Evolutionary conservation across 768 basidiomycete species (phyloP), one percentile per base, ranked within the genome.

Genomic region (Amanita exitialis): DNA sequence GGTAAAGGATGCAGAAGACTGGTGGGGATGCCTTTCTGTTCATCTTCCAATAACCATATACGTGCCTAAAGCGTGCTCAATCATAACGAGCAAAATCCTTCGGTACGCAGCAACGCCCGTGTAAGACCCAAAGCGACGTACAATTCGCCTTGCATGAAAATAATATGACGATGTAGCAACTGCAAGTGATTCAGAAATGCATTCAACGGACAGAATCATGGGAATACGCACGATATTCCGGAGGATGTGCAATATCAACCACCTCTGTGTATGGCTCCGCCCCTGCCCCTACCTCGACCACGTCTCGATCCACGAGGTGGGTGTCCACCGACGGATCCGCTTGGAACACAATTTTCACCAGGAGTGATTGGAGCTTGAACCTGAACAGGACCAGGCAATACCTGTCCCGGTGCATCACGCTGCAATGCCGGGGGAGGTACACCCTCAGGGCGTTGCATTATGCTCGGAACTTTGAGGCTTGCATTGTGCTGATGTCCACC

Each of bases 361-460:
- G 35, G 18, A 49, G 38, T 18, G 16, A 30, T 30, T 30, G 30
- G 9, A 51, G 5, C 28, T 32, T 32, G 49, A 15, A n/a, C 20
- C 15, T 42, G 49, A 42, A 30, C 41, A 16, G 39, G 37, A 32
- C 49, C 25, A n/a, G 49, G 49, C 18, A 51, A 51, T 28, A 35
- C 39, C 21, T 32, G 49, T 23, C 49, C 41, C 6, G 48, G n/a
- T 16, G 49, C 28, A 44, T 51, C 41, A 20, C 41, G 39, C 27
- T 51, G 49, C 39, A 41, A 34, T 8, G 34, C 49, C 10, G 28
- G 41, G 2, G 49, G 49, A 21, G 49, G 49, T n/a, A 44, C 28
- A n/a, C 49, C 49, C 7, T 51, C 49, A n/a, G 49, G 49, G 18
- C 49, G 38, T 36, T 51, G 49, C 49, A 51, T 51, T 34, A 50